phyloP scores from a whole-genome alignment of 2,329 filamentous ascomycete species.

The Pseudofabraea citricarpa region DNA sequence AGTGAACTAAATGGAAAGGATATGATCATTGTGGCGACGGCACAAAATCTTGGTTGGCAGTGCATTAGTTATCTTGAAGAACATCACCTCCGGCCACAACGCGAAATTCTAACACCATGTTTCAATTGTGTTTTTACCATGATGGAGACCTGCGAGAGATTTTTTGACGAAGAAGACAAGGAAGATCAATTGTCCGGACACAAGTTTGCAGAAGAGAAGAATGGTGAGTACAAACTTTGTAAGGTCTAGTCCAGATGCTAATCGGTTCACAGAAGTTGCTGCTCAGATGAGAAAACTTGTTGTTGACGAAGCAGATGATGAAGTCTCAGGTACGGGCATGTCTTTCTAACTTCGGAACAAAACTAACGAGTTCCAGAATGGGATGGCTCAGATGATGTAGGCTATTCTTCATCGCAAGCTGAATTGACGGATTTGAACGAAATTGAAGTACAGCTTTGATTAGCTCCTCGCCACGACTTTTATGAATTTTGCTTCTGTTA shows the following conservation, averaged over 20 bases:
- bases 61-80: slow-evolving; percentile 27
- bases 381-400: slow-evolving; percentile 25
- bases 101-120: slow-evolving; percentile 20
- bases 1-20: slow-evolving; percentile 12
- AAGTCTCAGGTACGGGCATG: slow-evolving; percentile 30
- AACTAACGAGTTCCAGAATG: slow-evolving; percentile 20
- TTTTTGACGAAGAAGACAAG: slow-evolving; percentile 19
- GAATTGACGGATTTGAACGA: slow-evolving; percentile 35
- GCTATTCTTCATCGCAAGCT: slow-evolving; percentile 23
- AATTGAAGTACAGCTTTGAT: slow-evolving; percentile 18
- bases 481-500: background rate
- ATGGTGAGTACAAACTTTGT: slow-evolving; percentile 13
- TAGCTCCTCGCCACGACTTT: background rate
- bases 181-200: slow-evolving; percentile 8
- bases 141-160: slow-evolving; percentile 13
- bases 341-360: background rate
- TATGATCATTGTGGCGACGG: slow-evolving; percentile 6
- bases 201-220: slow-evolving; percentile 11
- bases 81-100: slow-evolving; percentile 20
- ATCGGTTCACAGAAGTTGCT: slow-evolving; percentile 21
- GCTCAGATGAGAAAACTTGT: slow-evolving; percentile 22
- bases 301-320: slow-evolving; percentile 32
- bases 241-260: slow-evolving; percentile 1
- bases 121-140: slow-evolving; percentile 19
- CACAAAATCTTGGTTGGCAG: slow-evolving; percentile 19